Base-by-base conservation (phyloP, 495 filamentous ascomycete genomes). In the Bacidia rubella region DNA sequence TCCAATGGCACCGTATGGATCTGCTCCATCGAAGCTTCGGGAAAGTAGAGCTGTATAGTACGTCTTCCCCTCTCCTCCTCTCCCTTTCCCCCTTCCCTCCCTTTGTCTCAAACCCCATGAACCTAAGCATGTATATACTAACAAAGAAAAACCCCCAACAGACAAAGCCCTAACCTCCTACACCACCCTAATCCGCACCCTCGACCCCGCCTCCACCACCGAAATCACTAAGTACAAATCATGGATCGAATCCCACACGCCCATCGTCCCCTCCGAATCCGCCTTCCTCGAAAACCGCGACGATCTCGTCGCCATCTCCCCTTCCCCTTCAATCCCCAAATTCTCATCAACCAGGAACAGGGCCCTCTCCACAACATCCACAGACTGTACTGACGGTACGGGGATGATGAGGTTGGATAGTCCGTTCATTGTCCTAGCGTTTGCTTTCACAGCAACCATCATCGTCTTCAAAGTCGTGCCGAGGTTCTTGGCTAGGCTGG, bases 11-110 rank as follows among this genome's bases (percentile, higher is more conserved):
- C 29, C 79, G 82, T 54, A 77, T 78, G 22, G 79, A 89, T 40
- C 65, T 90, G 7, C 69, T 95, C 54, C 77, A 77, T 2, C 72
- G 78, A 53, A 76, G 92, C 53, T 82, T 76, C 20, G 75, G 78
- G 40, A 95, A 95, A 58, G 68, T 87, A 3, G 77, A 79, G 26
- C 85, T 92, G 61, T 95, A 95, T 61, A 90, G 87, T 92, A 68
- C 66, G 86, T 64, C 12, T 9, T 24, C 41, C 2, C 11, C 32
- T 26, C 17, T 9, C 22, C n/a, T 2, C 5, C 11, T 23, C 15
- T 26, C 21, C 17, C 2, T 9, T 2, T 19, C 25, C 17, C 9
- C 29, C 29, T 35, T 21, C 46, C 47, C 25, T 43, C 35, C 43
- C 26, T 21, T 25, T 44, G n/a, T 22, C 9, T 24, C 10, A n/a